Conservation (phyloP, 768 basidiomycete species). For the Sporobolomyces phaffii region DNA sequence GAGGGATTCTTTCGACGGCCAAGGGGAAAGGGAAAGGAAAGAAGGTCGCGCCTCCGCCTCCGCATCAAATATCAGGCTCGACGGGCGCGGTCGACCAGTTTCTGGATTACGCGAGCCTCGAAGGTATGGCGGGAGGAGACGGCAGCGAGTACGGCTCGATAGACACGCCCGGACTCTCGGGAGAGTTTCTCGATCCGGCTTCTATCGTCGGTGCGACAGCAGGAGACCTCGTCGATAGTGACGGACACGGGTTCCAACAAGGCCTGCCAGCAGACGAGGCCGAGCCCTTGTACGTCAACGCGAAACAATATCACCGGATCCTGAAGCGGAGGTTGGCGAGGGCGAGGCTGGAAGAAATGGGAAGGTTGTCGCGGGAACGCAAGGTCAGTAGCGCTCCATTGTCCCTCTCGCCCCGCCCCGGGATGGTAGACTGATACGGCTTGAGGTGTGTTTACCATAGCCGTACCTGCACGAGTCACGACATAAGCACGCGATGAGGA, state of each 20-base stretch:
- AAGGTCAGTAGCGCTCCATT: slow-evolving; percentile 55
- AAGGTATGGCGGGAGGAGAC: background rate
- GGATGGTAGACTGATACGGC: no score
- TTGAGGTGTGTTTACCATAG: no score
- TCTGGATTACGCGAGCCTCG: background rate
- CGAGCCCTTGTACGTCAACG: slow-evolving; percentile 97
- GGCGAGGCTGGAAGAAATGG: slow-evolving; percentile 86
- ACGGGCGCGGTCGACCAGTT: background rate
- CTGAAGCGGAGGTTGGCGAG: slow-evolving; percentile 88
- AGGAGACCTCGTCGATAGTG: background rate
- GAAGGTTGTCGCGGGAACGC: slow-evolving; percentile 81
- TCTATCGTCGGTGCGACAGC: background rate
- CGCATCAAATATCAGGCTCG: background rate
- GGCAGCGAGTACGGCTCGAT: background rate
- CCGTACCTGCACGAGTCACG: slow-evolving; percentile 97
- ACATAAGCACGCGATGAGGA: slow-evolving; percentile 95
- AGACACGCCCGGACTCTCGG: background rate
- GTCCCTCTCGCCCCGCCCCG: no score
- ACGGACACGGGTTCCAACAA: slow-evolving; percentile 8
- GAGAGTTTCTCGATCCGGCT: background rate
- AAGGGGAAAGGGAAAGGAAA: background rate
- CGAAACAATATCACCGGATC: slow-evolving; percentile 98
- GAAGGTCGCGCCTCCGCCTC: background rate
- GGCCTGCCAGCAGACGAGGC: slow-evolving; percentile 56
- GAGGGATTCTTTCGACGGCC: no score